These are phyloP conservation scores for Arctostaphylos glauca DNA, from an alignment of 148 eudicot species.

Conservation along the genomic window DNA sequence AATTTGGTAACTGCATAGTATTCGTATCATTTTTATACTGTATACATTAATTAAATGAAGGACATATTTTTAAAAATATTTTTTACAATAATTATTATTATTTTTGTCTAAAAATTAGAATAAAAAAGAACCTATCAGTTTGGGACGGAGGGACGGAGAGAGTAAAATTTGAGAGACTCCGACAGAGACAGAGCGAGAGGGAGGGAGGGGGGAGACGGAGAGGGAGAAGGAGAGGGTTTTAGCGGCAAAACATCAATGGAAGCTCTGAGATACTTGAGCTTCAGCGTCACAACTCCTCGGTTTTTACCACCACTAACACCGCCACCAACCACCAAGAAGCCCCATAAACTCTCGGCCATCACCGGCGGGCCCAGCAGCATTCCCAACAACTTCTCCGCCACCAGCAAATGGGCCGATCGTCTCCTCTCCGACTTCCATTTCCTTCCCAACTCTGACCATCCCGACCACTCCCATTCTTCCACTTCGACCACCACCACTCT, in stretches of 20 bases:
- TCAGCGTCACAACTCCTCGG: conserved; percentile 20
- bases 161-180: too few relatives aligned
- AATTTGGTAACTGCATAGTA: too few relatives aligned
- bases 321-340: conserved; percentile 21
- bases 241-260: conserved; percentile 24
- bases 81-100: too few relatives aligned
- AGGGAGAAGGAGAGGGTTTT: too few relatives aligned
- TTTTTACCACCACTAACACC: conserved; percentile 28
- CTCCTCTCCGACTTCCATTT: conserved; percentile 92
- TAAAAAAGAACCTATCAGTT: too few relatives aligned
- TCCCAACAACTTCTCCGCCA: conserved; percentile 43
- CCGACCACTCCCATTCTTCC: conserved; percentile 12
- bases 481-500: conserved; percentile 21
- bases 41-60: too few relatives aligned
- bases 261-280: conserved; percentile 24
- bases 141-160: too few relatives aligned
- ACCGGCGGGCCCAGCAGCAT: conserved; percentile 19
- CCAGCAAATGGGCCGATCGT: conserved; percentile 94
- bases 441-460: conserved; percentile 40
- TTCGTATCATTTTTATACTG: too few relatives aligned
- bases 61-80: too few relatives aligned
- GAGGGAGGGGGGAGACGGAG: too few relatives aligned
- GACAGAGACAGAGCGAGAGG: too few relatives aligned
- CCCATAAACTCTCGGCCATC: conserved; percentile 28
- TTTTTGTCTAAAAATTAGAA: too few relatives aligned